Conservation (phyloP, 1,284 basidiomycete genomes). For the Pseudozyma flocculosa region DNA sequence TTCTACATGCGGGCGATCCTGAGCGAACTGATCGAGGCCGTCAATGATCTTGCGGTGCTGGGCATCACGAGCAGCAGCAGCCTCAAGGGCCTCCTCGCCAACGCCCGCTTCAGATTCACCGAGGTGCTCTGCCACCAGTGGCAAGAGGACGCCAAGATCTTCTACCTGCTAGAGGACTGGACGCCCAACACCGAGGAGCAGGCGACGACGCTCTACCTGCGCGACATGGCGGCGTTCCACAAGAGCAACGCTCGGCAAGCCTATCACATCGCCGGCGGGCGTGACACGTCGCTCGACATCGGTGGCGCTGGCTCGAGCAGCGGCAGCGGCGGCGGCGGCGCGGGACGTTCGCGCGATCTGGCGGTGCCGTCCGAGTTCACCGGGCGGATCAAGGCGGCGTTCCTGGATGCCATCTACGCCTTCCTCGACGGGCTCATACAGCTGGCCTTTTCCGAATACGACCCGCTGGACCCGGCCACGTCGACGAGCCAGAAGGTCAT, state of each 20-base stretch:
- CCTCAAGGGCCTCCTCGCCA: constrained; percentile 72
- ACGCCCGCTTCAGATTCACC: constrained; percentile 81
- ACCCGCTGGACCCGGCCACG: constrained; percentile 40
- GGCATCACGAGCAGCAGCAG: constrained; percentile 70
- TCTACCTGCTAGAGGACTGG: constrained; percentile 88
- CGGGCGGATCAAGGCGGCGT: constrained; percentile 77
- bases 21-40: constrained; percentile 79
- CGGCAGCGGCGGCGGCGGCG: constrained; percentile 5
- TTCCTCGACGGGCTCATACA: constrained; percentile 85
- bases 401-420: constrained; percentile 82
- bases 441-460: constrained; percentile 67
- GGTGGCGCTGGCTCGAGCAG: no score
- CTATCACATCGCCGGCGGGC: constrained; percentile 79
- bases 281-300: constrained; percentile 39
- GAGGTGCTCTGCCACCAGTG: constrained; percentile 78
- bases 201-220: constrained; percentile 65
- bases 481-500: constrained; percentile 33
- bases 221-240: constrained; percentile 79
- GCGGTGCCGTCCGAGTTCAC: constrained; percentile 41
- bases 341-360: constrained; percentile 13
- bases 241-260: constrained; percentile 75
- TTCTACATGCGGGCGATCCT: constrained; percentile 78
- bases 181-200: constrained; percentile 63
- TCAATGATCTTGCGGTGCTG: constrained; percentile 76
- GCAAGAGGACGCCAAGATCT: constrained; percentile 79